Evolutionary conservation across 768 basidiomycete species (phyloP).

Genomic region (Cytidiella melzeri): DNA sequence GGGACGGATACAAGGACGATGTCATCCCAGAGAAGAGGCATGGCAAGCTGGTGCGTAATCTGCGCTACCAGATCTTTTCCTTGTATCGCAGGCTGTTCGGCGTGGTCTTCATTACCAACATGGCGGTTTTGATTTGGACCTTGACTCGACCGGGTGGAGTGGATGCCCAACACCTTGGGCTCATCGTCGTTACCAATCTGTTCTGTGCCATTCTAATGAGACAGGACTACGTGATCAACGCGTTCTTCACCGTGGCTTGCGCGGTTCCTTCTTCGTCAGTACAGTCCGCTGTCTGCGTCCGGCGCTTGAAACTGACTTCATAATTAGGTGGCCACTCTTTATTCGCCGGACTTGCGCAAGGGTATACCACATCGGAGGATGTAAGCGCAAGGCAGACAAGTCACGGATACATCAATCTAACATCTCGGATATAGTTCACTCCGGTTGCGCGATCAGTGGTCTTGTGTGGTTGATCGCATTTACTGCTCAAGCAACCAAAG

Average conservation of each 20-base stretch:
- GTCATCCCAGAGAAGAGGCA: conserved; percentile 45
- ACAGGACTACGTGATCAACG: conserved; percentile 53
- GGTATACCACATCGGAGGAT: conserved; percentile 54
- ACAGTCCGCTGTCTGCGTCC: not conserved
- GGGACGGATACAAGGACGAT: conserved; percentile 50
- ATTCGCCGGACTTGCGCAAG: conserved; percentile 49
- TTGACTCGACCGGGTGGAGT: conserved; percentile 18
- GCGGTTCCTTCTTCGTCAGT: conserved; percentile 44
- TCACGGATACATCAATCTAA: conserved; percentile 1
- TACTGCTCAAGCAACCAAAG: conserved; percentile 45
- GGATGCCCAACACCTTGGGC: conserved; percentile 27
- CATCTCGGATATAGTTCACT: conserved; percentile 34
- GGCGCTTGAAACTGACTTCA: conserved; percentile 13
- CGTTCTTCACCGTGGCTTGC: conserved; percentile 47
- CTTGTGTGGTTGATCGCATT: conserved; percentile 47
- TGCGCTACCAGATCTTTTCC: conserved; percentile 49
- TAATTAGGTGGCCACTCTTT: conserved; percentile 47
- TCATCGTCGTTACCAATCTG: conserved; percentile 38
- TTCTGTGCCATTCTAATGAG: conserved; percentile 37
- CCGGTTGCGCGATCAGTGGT: conserved; percentile 50
- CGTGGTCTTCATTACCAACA: conserved; percentile 44
- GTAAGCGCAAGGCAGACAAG: conserved; percentile 30
- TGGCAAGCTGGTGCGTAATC: conserved; percentile 41
- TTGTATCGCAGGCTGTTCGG: conserved; percentile 52
- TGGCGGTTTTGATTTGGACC: conserved; percentile 40